Evolutionary conservation across 1,284 basidiomycete genomes (phyloP), one percentile per base, ranked within the genome.

Genomic region (Ustilago vetiveriae): DNA sequence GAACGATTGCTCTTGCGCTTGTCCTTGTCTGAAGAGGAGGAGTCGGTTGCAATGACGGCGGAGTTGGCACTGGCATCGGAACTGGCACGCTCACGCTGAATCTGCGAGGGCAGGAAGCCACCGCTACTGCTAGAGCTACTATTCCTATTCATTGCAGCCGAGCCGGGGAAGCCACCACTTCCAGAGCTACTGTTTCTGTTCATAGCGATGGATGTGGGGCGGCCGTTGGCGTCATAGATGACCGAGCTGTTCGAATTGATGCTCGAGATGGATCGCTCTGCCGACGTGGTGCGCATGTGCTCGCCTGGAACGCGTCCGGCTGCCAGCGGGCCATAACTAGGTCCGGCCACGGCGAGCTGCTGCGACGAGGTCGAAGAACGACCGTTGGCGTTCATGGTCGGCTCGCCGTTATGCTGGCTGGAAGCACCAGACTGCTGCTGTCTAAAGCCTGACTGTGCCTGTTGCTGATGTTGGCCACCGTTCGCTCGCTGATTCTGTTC

Each of bases 91-190:
- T 72, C 74, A 22, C 75, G 58, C 55, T 76, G 74, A 3, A 78
- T 59, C 32, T 76, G 72, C 19, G 74, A 78, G 8, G 74, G 76
- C 3, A 75, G 51, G 60, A 76, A 76, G 10, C 67, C 64, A 30
- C 51, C 60, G 32, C 51, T 63, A 50, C 58, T 64, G 54, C 66
- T 66, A 26, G 55, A 49, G 2, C 48, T 62, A 44, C 71, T 73
- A 50, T 62, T 65, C 35, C 65, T 49, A 39, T 54, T 62, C 54
- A 65, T 57, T 14, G 27, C 44, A 19, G 47, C 40, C 21, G 60
- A 65, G 23, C 36, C 50, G n/a, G 55, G 54, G n/a, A 50, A 46
- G 26, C 40, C 51, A n/a, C n/a, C n/a, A n/a, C n/a, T n/a, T n/a
- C n/a, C n/a, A n/a, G n/a, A n/a, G n/a, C n/a, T n/a, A 44, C 71